Base-by-base conservation (phyloP, 2,329 filamentous ascomycete species). In the Zymoseptoria passerinii region DNA sequence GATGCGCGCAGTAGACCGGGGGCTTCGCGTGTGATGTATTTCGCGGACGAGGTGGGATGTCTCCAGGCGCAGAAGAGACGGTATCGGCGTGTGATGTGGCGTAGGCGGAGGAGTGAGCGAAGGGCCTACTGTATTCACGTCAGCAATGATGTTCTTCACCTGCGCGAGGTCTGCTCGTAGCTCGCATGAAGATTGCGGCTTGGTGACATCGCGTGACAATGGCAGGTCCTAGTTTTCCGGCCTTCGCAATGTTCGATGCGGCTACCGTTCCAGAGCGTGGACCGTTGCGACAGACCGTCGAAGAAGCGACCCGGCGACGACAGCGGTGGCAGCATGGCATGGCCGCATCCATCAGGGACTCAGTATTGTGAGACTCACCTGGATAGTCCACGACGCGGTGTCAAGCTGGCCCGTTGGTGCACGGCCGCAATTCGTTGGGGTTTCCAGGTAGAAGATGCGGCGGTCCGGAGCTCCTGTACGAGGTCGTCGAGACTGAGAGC, bases 1-100 rank as follows among this genome's bases (percentile, higher is more conserved):
- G 49, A 48, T 44, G 55, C 52, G 60, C 58, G 57, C 56, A 58
- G 52, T 55, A 56, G 40, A 54, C 19, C 10, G 35, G 10, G 35
- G 35, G 6, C 10, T 13, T n/a, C 35, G 18, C 49, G 23, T 13
- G 29, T 52, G 44, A 51, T 52, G 50, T 28, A 40, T 40, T 28
- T 18, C n/a, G 53, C 20, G 20, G 49, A 13, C 40, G 40, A 20
- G 28, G 54, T 55, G 57, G 50, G 35, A 40, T 53, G 16, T 18
- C 23, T 52, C 18, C 16, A n/a, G 7, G 19, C 23, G 19, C 23
- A 54, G 53, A 20, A 40, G 29, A 28, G 50, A 28, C 23, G n/a
- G 23, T 28, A 28, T 29, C 16, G 50, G 10, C 10, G 8, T 52
- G 49, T 20, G 49, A 8, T 19, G 23, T 20, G 18, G 49, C 18